These are phyloP conservation scores for Gryganskiella cystojenkinii DNA, from an alignment of 192 early-diverging fungal species.

Conservation along the genomic window DNA sequence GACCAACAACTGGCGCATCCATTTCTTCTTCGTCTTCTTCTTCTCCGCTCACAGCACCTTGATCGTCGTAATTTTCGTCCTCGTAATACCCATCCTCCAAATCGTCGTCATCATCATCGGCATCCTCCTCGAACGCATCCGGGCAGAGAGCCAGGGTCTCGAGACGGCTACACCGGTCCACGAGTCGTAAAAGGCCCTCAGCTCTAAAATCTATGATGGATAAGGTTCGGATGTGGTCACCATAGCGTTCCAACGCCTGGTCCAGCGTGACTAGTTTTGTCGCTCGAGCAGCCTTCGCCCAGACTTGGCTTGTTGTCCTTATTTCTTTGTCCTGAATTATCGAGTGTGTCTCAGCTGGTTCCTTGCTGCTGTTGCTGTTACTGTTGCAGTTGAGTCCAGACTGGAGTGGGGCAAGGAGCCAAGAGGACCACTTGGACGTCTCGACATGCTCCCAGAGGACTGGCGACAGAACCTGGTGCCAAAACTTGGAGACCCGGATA, in stretches of 20 bases:
- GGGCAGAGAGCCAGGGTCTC: slow-evolving; percentile 31
- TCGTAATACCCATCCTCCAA: background rate
- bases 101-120: slow-evolving; percentile 25
- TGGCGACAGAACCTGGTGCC: slow-evolving; percentile 22
- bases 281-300: too few species aligned
- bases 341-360: too few species aligned
- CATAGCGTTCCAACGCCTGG: slow-evolving; percentile 11
- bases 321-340: too few species aligned
- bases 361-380: too few species aligned
- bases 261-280: background rate
- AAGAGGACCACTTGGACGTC: slow-evolving; percentile 10
- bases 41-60: background rate
- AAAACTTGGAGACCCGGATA: slow-evolving; percentile 18
- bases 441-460: slow-evolving; percentile 36
- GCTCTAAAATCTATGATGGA: slow-evolving; percentile 11
- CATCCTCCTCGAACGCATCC: slow-evolving; percentile 13
- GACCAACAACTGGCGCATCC: too few species aligned
- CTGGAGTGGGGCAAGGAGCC: too few species aligned
- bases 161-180: slow-evolving; percentile 18
- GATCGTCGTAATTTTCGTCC: slow-evolving; percentile 2
- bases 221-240: slow-evolving; percentile 15
- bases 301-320: too few species aligned
- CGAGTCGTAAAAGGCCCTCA: slow-evolving; percentile 5
- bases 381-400: too few species aligned
- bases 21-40: background rate